Percentiles rank a stretch among this genome's conserved stretches.
Conservation (phyloP, 2,329 filamentous ascomycete genomes). For the Neonectria sp. region DNA sequence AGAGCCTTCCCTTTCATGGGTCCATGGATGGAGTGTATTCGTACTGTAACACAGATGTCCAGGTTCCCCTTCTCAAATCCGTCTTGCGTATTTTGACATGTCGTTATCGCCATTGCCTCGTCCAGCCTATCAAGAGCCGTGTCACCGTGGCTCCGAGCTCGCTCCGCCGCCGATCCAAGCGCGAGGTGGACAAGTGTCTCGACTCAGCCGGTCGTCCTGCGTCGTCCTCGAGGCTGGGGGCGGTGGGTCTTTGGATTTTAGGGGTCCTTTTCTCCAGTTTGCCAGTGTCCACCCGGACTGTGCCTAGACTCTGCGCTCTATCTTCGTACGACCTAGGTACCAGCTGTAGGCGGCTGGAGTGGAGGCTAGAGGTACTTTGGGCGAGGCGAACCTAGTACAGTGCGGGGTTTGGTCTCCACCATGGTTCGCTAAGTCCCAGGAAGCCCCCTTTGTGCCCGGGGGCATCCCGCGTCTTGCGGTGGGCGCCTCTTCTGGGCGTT, state of each 20-base stretch:
- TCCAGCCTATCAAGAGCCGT: background rate
- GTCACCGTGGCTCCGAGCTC: background rate
- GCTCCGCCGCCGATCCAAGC: background rate
- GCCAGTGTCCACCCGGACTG: background rate
- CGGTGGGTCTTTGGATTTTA: background rate
- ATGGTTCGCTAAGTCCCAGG: background rate
- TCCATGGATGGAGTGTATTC: no score
- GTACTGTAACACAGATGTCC: background rate
- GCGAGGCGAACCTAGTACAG: background rate
- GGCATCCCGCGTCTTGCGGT: background rate
- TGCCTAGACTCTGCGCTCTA: background rate
- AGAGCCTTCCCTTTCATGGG: background rate
- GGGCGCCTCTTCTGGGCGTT: background rate
- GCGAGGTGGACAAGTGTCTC: background rate
- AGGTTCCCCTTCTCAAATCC: background rate
- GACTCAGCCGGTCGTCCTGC: background rate
- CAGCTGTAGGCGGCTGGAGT: background rate
- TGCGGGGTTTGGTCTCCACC: background rate
- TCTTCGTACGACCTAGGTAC: background rate
- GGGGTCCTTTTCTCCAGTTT: background rate
- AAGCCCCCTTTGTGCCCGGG: background rate
- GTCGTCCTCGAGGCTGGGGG: background rate
- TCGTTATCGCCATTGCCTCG: slow-evolving; percentile 5
- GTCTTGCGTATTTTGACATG: background rate
- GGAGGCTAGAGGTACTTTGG: background rate